phyloP scores from a whole-genome alignment of 345 rosid species.

The Gossypium raimondii region DNA sequence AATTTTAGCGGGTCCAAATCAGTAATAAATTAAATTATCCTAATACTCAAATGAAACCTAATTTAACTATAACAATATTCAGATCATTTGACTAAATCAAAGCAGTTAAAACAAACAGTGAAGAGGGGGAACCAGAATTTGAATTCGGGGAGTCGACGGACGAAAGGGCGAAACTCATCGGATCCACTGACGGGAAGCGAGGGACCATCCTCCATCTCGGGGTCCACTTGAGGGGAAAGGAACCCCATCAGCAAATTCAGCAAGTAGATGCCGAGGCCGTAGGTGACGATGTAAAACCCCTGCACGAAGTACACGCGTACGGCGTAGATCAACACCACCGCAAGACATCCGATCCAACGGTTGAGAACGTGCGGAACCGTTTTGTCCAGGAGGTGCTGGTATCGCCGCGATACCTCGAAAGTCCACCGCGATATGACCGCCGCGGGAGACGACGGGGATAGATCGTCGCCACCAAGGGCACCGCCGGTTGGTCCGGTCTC shows the following conservation, averaged over 20 bases:
- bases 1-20: no score
- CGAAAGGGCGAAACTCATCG: constrained; percentile 52
- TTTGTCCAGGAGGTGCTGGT: constrained; percentile 68
- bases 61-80: background rate
- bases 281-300: constrained; percentile 89
- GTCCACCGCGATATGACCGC: constrained; percentile 40
- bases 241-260: constrained; percentile 82
- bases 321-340: constrained; percentile 44
- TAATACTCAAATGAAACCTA: background rate
- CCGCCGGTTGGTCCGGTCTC: background rate
- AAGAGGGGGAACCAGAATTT: background rate
- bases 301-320: constrained; percentile 71
- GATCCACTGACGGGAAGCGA: background rate
- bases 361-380: constrained; percentile 52
- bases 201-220: constrained; percentile 29
- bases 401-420: constrained; percentile 46
- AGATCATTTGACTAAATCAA: background rate
- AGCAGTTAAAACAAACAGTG: background rate
- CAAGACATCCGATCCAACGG: constrained; percentile 68
- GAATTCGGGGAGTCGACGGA: constrained; percentile 6
- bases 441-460: constrained; percentile 25
- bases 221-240: constrained; percentile 92
- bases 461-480: constrained; percentile 12
- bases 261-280: constrained; percentile 84
- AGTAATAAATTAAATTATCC: no score